Percentiles rank a stretch among this genome's conserved stretches.
These are phyloP conservation scores for Solanum sitiens DNA, from an alignment of 257 asterid genomes.

Conservation along the genomic window DNA sequence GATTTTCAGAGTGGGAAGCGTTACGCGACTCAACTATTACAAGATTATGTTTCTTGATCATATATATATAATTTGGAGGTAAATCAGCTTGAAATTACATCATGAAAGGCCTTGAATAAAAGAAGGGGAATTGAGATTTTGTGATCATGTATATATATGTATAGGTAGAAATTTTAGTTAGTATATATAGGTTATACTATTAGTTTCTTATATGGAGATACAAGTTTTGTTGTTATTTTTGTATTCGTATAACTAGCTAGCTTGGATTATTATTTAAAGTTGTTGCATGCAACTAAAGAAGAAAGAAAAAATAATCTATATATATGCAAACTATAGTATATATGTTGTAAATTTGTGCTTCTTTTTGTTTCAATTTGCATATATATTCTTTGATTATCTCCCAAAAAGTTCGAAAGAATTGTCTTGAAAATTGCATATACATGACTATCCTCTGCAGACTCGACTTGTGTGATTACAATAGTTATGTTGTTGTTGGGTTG, in stretches of 20 bases:
- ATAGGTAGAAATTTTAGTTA: not conserved
- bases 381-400: too few relatives aligned
- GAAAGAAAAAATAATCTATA: not conserved
- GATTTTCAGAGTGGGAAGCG: conserved; percentile 69
- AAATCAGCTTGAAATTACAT: not conserved
- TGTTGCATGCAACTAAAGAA: not conserved
- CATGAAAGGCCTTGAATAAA: not conserved
- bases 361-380: not conserved
- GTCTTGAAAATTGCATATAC: not conserved
- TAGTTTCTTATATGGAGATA: not conserved
- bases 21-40: conserved; percentile 71
- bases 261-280: not conserved
- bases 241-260: not conserved
- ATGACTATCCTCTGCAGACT: not conserved
- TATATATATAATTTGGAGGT: not conserved
- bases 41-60: conserved; percentile 67
- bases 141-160: not conserved
- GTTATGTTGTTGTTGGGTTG: not conserved
- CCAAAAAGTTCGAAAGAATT: too few relatives aligned
- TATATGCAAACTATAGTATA: not conserved
- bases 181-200: not conserved
- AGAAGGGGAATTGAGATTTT: not conserved
- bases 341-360: not conserved
- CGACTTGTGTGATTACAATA: not conserved
- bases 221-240: not conserved